Evolutionary conservation across 176 grass and related monocot genomes (phyloP).

Genomic region (Canna indica): DNA sequence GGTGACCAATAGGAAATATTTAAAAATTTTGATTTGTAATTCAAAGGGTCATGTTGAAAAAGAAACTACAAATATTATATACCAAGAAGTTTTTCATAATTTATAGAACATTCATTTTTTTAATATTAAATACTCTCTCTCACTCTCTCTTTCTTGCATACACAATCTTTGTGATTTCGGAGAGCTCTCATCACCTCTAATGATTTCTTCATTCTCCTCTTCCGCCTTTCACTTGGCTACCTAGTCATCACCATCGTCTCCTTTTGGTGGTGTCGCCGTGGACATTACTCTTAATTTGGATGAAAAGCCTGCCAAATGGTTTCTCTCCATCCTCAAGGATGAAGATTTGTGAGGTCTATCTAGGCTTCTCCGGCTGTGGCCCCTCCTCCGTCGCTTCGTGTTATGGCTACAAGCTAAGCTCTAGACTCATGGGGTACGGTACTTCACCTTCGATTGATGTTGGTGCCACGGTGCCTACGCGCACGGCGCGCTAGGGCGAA

Average conservation of each 20-base stretch:
- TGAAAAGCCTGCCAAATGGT: neutral
- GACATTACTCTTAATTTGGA: neutral
- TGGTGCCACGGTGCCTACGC: conserved; percentile 18
- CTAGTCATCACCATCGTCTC: neutral
- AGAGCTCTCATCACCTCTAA: neutral
- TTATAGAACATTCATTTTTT: no score
- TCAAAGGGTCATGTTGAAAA: no score
- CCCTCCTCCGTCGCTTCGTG: conserved; percentile 15
- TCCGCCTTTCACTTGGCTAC: conserved; percentile 3
- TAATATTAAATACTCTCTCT: no score
- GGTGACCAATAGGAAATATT: no score
- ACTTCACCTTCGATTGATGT: conserved; percentile 21
- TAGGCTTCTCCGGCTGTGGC: conserved; percentile 17
- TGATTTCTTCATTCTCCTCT: conserved; percentile 13
- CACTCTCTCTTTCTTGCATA: no score
- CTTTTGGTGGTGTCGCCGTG: neutral
- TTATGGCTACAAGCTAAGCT: conserved; percentile 52
- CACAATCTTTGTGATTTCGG: neutral
- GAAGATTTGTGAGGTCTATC: conserved; percentile 41
- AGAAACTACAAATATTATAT: no score
- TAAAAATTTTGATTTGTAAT: no score
- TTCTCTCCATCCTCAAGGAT: neutral
- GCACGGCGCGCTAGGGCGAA: conserved; percentile 16
- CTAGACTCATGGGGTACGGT: conserved; percentile 38
- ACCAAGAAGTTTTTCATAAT: no score